Base-by-base conservation (phyloP, 768 basidiomycete species). In the Clitopilus passeckerianus region DNA sequence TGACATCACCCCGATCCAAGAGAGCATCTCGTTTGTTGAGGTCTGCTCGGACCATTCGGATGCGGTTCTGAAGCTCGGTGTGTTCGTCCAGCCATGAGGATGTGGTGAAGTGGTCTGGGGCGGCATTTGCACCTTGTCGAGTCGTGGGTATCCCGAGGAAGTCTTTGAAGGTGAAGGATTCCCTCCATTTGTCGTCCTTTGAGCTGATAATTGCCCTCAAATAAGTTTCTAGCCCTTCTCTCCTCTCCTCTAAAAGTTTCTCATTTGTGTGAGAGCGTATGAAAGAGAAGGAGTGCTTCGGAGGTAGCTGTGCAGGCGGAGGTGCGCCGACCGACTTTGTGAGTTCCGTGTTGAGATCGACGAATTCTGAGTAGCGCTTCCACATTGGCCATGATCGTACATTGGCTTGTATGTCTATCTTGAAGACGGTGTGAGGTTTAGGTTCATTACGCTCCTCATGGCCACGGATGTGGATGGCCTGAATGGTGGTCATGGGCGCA, bases 291-390 rank as follows among this genome's bases (percentile, higher is more conserved):
- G 83, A 73, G 68, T 91, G 90, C 73, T 98, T 98, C 9, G 89
- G 85, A 35, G 96, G 96, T 18, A 98, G 83, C n/a, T 79, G 61
- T 16, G 73, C 80, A 12, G 95, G 95, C 10, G 95, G 93, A 18
- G 87, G 74, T n/a, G 85, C 81, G 15, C 87, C 87, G n/a, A 84
- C 83, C n/a, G 87, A 83, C 68, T 89, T 87, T 24, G 82, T 81
- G 66, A 97, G 84, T 66, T 95, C 90, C 7, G 83, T 81, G 71
- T 95, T 84, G 6, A 98, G 85, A 66, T 92, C 87, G 68, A 83
- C 86, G 74, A 98, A 98, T 74, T 97, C 94, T 44, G 93, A 95
- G 76, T 98, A 98, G 54, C 96, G 90, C 59, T 90, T 80, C 86
- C 90, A 91, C 81, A 97, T 91, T 59, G 89, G 85, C 95, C 95